Percentiles rank a stretch among this genome's conserved stretches.
phyloP scores from a whole-genome alignment of 2,329 filamentous ascomycete species.

The Pseudopyricularia cyperi region DNA sequence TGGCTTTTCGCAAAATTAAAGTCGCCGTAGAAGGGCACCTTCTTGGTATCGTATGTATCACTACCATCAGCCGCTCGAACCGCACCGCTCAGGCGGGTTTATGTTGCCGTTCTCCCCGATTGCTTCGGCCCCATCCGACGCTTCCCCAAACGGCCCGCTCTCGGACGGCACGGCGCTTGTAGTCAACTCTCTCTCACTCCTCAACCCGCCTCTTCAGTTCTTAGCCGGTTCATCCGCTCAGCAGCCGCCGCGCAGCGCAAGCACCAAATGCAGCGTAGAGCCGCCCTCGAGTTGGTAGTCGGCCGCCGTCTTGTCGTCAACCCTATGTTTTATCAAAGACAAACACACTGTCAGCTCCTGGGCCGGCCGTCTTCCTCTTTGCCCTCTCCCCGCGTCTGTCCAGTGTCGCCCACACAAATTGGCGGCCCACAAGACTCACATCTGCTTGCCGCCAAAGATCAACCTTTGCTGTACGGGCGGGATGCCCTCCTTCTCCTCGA shows the following conservation, averaged over 20 bases:
- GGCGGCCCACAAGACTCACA: constrained; percentile 42
- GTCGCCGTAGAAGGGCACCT: too few species aligned
- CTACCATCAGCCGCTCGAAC: too few species aligned
- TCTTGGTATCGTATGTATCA: too few species aligned
- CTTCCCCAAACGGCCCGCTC: too few species aligned
- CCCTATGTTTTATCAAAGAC: constrained; percentile 39
- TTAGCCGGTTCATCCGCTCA: neutral
- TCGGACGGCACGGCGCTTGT: too few species aligned
- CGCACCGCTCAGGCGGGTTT: too few species aligned
- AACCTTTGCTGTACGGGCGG: constrained; percentile 92
- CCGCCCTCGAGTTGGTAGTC: constrained; percentile 89
- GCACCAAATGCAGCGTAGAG: constrained; percentile 86
- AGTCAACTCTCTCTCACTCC: too few species aligned
- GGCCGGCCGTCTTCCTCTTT: too few species aligned
- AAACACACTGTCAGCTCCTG: neutral
- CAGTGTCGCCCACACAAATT: neutral
- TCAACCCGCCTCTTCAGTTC: neutral
- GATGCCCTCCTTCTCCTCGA: constrained; percentile 98
- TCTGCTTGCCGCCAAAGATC: constrained; percentile 96
- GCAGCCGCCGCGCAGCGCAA: constrained; percentile 69
- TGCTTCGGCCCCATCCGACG: too few species aligned
- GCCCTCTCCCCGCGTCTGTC: too few species aligned
- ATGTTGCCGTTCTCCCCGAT: too few species aligned
- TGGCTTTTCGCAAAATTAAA: too few species aligned
- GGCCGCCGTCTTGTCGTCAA: constrained; percentile 82